Percentiles rank a stretch among this genome's conserved stretches.
Evolutionary conservation across 371 early-diverging fungal species (phyloP).

Genomic region (Pancytospora philotis): DNA sequence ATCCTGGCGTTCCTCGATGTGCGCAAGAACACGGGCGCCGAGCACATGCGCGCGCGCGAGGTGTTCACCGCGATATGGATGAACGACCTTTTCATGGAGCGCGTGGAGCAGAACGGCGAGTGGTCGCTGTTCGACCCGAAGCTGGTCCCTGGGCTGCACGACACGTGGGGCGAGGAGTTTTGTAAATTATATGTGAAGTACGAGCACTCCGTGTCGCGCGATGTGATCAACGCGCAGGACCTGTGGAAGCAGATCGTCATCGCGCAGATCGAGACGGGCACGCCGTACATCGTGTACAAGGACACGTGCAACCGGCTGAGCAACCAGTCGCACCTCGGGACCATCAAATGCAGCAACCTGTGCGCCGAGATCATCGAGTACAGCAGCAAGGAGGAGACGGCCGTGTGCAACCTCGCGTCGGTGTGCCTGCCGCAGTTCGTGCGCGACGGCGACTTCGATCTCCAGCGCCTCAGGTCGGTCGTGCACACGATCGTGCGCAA

Average conservation of each 20-base stretch:
- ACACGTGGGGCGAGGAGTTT: slow-evolving; percentile 87
- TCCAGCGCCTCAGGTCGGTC: slow-evolving; percentile 58
- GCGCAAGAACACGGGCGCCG: slow-evolving; percentile 93
- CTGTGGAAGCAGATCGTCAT: slow-evolving; percentile 94
- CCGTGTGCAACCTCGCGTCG: slow-evolving; percentile 95
- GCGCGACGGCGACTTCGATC: slow-evolving; percentile 56
- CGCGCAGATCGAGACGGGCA: slow-evolving; percentile 93
- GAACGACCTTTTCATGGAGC: slow-evolving; percentile 95
- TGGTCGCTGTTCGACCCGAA: slow-evolving; percentile 94
- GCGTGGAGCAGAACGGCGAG: slow-evolving; percentile 79
- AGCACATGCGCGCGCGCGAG: slow-evolving; percentile 88
- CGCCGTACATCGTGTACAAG: slow-evolving; percentile 96
- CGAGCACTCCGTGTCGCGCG: slow-evolving; percentile 70
- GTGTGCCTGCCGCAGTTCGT: slow-evolving; percentile 89
- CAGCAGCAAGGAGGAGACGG: slow-evolving; percentile 83
- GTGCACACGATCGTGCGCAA: slow-evolving; percentile 76
- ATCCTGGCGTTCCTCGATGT: slow-evolving; percentile 91
- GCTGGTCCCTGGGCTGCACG: slow-evolving; percentile 77
- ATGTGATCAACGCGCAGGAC: slow-evolving; percentile 70
- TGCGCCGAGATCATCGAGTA: slow-evolving; percentile 82
- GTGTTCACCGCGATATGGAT: slow-evolving; percentile 93
- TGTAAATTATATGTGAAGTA: slow-evolving; percentile 73
- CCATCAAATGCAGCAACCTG: slow-evolving; percentile 70
- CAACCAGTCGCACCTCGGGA: slow-evolving; percentile 87
- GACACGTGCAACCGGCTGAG: slow-evolving; percentile 89